A percentile compares a stretch with the other conserved stretches of the same genome.
Conservation (phyloP, 2,329 filamentous ascomycete species). For the Penicillium sp. region DNA sequence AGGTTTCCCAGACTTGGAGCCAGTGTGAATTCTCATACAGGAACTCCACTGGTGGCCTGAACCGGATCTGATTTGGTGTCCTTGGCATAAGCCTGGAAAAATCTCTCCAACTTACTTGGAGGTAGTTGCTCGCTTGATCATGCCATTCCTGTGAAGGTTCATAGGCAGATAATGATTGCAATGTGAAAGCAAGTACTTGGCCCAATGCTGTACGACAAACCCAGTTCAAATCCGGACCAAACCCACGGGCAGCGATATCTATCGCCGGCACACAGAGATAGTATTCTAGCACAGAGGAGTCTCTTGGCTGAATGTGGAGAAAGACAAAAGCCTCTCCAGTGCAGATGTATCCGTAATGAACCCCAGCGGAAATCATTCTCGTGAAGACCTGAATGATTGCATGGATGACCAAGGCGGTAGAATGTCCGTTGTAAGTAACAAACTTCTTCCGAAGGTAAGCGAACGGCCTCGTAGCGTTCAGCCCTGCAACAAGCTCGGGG, state of each 20-base stretch:
- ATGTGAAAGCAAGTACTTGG: not conserved
- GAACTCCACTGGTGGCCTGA: not conserved
- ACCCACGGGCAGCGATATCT: slow-evolving; percentile 19
- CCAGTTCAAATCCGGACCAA: not conserved
- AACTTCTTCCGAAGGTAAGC: slow-evolving; percentile 27
- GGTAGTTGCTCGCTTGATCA: not conserved
- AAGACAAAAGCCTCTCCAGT: slow-evolving; percentile 34
- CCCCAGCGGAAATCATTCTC: slow-evolving; percentile 27
- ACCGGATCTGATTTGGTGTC: not conserved
- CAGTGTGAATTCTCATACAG: not conserved
- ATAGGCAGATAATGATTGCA: not conserved
- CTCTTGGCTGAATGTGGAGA: slow-evolving; percentile 23
- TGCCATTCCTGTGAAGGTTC: slow-evolving; percentile 1
- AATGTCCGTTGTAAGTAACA: slow-evolving; percentile 26
- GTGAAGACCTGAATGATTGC: slow-evolving; percentile 31
- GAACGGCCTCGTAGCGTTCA: slow-evolving; percentile 25
- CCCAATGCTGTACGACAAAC: slow-evolving; percentile 1
- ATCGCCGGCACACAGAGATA: slow-evolving; percentile 26
- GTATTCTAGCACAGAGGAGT: slow-evolving; percentile 25
- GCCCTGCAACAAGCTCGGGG: slow-evolving; percentile 25
- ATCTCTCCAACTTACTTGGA: not conserved
- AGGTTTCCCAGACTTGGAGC: not conserved
- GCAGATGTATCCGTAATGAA: slow-evolving; percentile 28
- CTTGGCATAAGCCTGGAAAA: not conserved
- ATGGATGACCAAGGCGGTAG: slow-evolving; percentile 25